Percentiles rank a stretch among this genome's conserved stretches.
Evolutionary conservation across 2,329 filamentous ascomycete species (phyloP).

Genomic region (Colletotrichum sojae): DNA sequence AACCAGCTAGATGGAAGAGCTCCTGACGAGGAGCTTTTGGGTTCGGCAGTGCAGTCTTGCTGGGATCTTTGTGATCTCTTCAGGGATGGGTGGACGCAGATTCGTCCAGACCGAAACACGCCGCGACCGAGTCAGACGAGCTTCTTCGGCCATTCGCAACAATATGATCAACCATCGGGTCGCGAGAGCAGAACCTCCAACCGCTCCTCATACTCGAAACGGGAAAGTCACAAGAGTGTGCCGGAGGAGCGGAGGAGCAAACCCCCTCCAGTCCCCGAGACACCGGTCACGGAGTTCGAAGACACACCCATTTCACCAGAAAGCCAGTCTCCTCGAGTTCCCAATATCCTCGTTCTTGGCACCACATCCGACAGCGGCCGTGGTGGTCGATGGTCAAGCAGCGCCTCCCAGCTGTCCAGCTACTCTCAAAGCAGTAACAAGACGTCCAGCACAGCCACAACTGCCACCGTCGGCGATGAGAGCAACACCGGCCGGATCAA

Average conservation of each 20-base stretch:
- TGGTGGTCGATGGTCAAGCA: constrained; percentile 85
- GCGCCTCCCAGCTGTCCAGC: constrained; percentile 82
- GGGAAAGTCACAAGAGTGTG: constrained; percentile 66
- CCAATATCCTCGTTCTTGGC: constrained; percentile 90
- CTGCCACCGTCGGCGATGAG: constrained; percentile 78
- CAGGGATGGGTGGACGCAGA: constrained; percentile 90
- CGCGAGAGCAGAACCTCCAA: constrained; percentile 66
- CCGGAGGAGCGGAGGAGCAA: constrained; percentile 65
- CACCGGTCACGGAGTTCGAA: constrained; percentile 94
- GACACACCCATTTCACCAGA: constrained; percentile 89
- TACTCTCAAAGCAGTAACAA: constrained; percentile 80
- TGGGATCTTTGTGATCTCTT: constrained; percentile 97
- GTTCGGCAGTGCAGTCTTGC: constrained; percentile 91
- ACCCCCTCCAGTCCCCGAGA: constrained; percentile 78
- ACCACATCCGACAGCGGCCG: constrained; percentile 72
- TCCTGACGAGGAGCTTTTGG: constrained; percentile 86
- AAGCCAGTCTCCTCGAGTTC: constrained; percentile 80
- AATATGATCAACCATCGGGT: constrained; percentile 63
- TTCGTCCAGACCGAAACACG: constrained; percentile 87
- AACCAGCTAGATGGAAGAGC: constrained; percentile 80
- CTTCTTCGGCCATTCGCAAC: constrained; percentile 70
- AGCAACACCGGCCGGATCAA: constrained; percentile 84
- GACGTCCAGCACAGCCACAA: constrained; percentile 80
- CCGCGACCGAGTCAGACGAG: constrained; percentile 84
- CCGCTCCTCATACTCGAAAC: constrained; percentile 67